These are phyloP conservation scores for Spiraea crenata DNA, from an alignment of 331 rosid species.

Conservation along the genomic window DNA sequence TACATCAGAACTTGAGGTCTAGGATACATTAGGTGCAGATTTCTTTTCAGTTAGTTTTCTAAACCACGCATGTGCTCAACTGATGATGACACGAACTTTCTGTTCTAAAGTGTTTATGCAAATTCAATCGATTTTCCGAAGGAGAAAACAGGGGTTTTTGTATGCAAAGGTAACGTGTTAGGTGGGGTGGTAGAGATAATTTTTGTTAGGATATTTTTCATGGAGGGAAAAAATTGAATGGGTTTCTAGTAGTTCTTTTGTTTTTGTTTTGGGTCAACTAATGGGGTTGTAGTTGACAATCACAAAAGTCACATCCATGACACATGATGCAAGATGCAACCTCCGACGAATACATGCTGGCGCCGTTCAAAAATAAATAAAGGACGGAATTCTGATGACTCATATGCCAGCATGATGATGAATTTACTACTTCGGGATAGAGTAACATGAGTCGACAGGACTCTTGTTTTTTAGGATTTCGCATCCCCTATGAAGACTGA, in stretches of 20 bases:
- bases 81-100: neutral
- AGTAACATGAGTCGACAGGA: too few species aligned
- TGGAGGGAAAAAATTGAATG: neutral
- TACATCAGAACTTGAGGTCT: neutral
- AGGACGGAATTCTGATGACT: neutral
- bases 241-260: neutral
- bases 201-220: too few species aligned
- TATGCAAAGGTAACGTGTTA: neutral
- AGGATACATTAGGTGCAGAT: neutral
- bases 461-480: too few species aligned
- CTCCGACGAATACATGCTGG: neutral
- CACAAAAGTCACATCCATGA: neutral
- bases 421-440: too few species aligned
- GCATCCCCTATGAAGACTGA: too few species aligned
- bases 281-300: slow-evolving; percentile 7
- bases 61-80: neutral
- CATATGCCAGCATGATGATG: too few species aligned
- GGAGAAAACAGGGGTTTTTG: neutral
- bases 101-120: neutral
- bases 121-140: neutral
- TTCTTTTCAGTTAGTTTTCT: neutral
- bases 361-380: neutral
- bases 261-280: neutral
- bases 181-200: neutral
- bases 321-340: neutral